Evolutionary conservation across 2,329 filamentous ascomycete genomes (phyloP).

Genomic region (Exophiala lecanii-corni): DNA sequence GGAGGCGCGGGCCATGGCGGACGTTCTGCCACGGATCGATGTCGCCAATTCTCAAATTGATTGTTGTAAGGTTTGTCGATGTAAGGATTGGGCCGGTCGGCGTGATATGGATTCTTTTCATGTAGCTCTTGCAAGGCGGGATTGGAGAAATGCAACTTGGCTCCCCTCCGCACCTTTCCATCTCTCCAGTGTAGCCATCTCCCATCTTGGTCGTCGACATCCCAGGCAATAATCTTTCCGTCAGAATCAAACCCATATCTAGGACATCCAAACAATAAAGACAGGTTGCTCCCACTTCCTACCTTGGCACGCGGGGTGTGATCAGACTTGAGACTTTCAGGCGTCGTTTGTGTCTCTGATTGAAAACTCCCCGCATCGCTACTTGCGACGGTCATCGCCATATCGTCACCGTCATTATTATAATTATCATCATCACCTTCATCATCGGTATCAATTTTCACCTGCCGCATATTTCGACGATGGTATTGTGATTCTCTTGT

Average conservation of each 20-base stretch:
- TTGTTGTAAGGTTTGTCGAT: constrained; percentile 5
- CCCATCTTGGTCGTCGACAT: constrained; percentile 21
- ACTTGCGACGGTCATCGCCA: background rate
- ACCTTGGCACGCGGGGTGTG: background rate
- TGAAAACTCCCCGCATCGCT: background rate
- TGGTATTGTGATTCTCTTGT: constrained; percentile 4
- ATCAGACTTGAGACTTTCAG: background rate
- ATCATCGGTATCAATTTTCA: constrained; percentile 18
- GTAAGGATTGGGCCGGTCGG: constrained; percentile 15
- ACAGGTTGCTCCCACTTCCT: background rate
- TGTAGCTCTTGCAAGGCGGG: constrained; percentile 12
- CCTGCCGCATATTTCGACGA: constrained; percentile 14
- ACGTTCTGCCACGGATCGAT: background rate
- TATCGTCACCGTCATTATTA: background rate
- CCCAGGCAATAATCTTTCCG: constrained; percentile 21
- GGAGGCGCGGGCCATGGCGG: constrained; percentile 17
- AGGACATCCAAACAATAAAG: background rate
- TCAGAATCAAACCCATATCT: constrained; percentile 11
- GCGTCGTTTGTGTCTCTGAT: background rate
- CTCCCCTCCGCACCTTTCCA: constrained; percentile 14
- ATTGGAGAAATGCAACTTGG: background rate
- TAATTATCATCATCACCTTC: constrained; percentile 12
- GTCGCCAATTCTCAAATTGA: background rate
- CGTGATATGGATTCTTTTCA: constrained; percentile 19
- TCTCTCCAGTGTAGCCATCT: constrained; percentile 25